These are phyloP conservation scores for Lizonia empirigonia DNA, from an alignment of 2,329 filamentous ascomycete species.

Conservation along the genomic window DNA sequence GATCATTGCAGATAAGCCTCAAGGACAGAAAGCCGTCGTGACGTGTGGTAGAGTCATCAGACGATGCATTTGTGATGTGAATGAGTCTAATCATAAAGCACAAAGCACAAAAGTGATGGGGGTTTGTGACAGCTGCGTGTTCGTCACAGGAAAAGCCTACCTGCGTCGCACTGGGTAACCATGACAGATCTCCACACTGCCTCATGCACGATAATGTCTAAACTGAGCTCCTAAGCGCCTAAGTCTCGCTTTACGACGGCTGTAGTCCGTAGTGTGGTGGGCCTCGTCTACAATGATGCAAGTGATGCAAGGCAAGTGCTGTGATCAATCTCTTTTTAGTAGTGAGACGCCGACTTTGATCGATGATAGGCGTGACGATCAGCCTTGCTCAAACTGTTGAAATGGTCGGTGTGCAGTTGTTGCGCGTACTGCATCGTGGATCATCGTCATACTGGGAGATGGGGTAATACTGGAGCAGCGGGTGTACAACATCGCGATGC, in stretches of 20 bases:
- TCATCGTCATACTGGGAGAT: constrained; percentile 5
- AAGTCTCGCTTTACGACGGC: not conserved
- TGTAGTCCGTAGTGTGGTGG: constrained; percentile 2
- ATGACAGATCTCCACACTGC: not conserved
- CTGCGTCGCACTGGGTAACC: not conserved
- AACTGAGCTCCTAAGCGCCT: not conserved
- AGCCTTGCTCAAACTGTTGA: constrained; percentile 7
- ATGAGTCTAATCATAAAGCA: too few relatives aligned
- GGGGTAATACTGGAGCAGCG: constrained; percentile 9
- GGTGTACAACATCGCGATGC: constrained; percentile 1
- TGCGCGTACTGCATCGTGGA: constrained; percentile 16
- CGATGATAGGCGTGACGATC: constrained; percentile 6
- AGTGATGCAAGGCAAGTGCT: constrained; percentile 4
- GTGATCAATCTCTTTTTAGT: not conserved
- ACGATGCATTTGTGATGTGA: not conserved
- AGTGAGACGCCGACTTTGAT: not conserved
- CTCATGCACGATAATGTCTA: not conserved
- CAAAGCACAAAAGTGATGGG: too few relatives aligned
- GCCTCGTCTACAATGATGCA: not conserved
- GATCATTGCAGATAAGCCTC: constrained; percentile 7
- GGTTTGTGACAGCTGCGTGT: too few relatives aligned
- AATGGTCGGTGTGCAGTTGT: not conserved
- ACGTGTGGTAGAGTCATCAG: not conserved
- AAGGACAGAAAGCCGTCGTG: not conserved
- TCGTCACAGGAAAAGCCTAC: not conserved